Conservation (phyloP, 177 flowering plant genomes). For the Vitis hybrid region DNA sequence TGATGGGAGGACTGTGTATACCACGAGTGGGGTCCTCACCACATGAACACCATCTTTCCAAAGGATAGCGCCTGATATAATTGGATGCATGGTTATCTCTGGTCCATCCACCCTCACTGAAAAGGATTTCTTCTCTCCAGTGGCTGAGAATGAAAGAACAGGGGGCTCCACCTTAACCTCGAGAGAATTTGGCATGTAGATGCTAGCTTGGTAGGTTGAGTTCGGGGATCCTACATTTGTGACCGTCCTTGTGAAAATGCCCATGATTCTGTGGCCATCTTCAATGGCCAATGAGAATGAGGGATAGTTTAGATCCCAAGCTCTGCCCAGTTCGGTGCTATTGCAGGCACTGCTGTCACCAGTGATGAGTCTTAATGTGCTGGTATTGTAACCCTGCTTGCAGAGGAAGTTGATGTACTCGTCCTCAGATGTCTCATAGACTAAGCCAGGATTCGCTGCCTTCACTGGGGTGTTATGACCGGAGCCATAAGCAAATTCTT, state of each 20-base stretch:
- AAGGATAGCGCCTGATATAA: too few relatives aligned
- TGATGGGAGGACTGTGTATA: background rate
- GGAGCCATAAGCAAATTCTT: conserved; percentile 32
- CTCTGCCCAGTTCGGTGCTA: conserved; percentile 6
- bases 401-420: conserved; percentile 33
- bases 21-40: conserved; percentile 2
- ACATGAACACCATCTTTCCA: background rate
- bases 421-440: conserved; percentile 24
- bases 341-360: conserved; percentile 15
- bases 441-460: conserved; percentile 32
- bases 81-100: too few relatives aligned
- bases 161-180: conserved; percentile 21
- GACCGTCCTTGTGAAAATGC: conserved; percentile 30
- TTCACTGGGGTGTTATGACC: conserved; percentile 31
- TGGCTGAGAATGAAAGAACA: conserved; percentile 16
- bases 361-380: conserved; percentile 18
- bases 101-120: conserved; percentile 19
- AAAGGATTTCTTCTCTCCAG: conserved; percentile 25
- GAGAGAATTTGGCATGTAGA: background rate
- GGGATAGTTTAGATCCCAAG: conserved; percentile 21
- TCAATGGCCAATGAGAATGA: conserved; percentile 11
- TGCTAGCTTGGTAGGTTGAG: conserved; percentile 16
- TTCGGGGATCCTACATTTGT: conserved; percentile 39
- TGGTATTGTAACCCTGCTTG: conserved; percentile 3
- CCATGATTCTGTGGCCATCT: conserved; percentile 12